These are phyloP conservation scores for Cyclospora cayetanensis DNA, from an alignment of 169 alveolate genomes.

Conservation along the genomic window DNA sequence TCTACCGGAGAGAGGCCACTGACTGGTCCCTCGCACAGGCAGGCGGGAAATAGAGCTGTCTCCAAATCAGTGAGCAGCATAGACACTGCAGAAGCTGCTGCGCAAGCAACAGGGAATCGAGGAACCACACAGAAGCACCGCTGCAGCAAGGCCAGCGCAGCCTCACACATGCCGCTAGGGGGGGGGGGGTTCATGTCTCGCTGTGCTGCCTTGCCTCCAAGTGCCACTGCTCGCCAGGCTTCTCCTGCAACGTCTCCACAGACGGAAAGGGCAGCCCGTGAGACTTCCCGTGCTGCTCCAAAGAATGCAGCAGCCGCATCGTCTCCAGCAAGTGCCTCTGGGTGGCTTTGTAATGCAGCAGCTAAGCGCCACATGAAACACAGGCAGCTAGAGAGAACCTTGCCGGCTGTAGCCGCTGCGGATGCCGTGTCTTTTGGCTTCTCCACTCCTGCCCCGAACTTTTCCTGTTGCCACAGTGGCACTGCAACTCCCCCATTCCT, in stretches of 20 bases:
- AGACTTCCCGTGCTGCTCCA: not conserved
- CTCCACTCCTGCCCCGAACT: not conserved
- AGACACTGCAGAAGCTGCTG: slow-evolving; percentile 16
- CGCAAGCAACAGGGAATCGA: not conserved
- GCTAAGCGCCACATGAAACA: slow-evolving; percentile 13
- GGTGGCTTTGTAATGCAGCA: slow-evolving; percentile 15
- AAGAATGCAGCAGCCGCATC: not conserved
- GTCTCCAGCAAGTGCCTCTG: not conserved
- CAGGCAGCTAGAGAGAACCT: not conserved
- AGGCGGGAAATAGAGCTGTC: not conserved
- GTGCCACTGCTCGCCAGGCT: not conserved
- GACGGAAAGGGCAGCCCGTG: slow-evolving; percentile 21
- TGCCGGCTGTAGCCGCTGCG: not conserved
- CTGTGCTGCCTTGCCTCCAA: no score
- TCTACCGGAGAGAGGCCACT: not conserved
- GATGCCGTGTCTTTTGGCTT: not conserved
- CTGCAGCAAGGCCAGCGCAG: slow-evolving; percentile 27
- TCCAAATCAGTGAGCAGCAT: slow-evolving; percentile 5
- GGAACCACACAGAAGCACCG: slow-evolving; percentile 45
- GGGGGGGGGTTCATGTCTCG: no score
- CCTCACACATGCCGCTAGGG: not conserved
- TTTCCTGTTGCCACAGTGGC: not conserved
- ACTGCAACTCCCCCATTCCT: not conserved
- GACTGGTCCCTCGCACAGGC: not conserved
- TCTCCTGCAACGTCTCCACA: not conserved